Conservation (phyloP, 148 eudicot species). For the Chenopodium album region DNA sequence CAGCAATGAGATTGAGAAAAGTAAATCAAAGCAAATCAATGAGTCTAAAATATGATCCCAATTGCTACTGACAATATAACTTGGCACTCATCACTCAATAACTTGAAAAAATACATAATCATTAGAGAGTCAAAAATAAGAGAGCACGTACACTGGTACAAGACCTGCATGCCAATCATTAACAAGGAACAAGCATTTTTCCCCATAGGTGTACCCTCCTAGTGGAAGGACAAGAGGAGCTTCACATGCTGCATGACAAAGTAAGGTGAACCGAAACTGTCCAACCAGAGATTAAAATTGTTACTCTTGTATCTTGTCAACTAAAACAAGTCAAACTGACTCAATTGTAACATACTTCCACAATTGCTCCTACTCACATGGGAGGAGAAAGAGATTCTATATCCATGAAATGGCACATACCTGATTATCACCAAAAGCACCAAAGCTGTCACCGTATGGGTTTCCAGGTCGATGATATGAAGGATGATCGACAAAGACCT, state of each 20-base stretch:
- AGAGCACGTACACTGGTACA: conserved; percentile 75
- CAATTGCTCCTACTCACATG: neutral
- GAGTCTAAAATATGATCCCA: neutral
- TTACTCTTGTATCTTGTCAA: conserved; percentile 8
- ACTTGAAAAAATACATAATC: neutral
- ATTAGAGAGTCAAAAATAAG: neutral
- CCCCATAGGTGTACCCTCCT: conserved; percentile 90
- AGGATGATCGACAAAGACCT: conserved; percentile 97
- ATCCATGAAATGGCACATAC: conserved; percentile 27
- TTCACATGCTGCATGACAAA: conserved; percentile 96
- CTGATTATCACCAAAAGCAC: conserved; percentile 99
- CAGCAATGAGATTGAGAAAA: neutral
- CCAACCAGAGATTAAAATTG: conserved; percentile 29
- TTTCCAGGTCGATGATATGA: conserved; percentile 96
- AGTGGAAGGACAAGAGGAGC: conserved; percentile 97
- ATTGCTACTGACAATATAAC: neutral
- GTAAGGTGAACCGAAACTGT: conserved; percentile 96
- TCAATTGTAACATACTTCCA: conserved; percentile 1
- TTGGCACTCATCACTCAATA: neutral
- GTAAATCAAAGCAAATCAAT: neutral
- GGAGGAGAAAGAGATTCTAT: neutral
- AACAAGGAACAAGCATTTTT: conserved; percentile 83
- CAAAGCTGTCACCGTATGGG: conserved; percentile 84
- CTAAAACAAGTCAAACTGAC: conserved; percentile 7
- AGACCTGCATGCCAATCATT: conserved; percentile 99